Conservation (phyloP, 2,329 filamentous ascomycete genomes). For the Leptographium lundbergii region DNA sequence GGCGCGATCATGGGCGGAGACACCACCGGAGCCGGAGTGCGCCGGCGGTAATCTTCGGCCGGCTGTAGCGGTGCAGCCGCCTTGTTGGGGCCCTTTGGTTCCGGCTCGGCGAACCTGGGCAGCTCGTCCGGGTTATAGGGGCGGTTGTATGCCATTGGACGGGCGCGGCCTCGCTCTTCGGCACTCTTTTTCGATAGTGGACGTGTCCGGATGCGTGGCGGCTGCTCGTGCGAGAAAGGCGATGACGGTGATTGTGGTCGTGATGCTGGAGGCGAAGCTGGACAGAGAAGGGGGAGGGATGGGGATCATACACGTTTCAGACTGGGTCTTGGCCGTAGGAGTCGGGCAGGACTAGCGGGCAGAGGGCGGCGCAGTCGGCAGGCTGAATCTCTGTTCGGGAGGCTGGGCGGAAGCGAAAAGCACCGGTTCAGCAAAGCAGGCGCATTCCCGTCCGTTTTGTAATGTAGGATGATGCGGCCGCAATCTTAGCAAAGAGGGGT, state of each 20-base stretch:
- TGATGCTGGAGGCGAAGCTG: too few species aligned
- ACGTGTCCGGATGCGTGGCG: not conserved
- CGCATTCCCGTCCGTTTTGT: not conserved
- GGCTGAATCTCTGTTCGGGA: not conserved
- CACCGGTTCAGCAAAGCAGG: not conserved
- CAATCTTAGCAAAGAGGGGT: conserved; percentile 1
- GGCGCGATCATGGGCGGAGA: not conserved
- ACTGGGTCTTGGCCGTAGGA: not conserved
- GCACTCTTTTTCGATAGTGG: not conserved
- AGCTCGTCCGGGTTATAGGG: conserved; percentile 90
- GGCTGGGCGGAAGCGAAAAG: not conserved
- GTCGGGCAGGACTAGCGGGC: not conserved
- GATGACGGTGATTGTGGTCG: not conserved
- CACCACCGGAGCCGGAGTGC: not conserved
- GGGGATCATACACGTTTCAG: conserved; percentile 2
- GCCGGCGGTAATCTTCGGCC: conserved; percentile 8
- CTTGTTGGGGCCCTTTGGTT: conserved; percentile 25
- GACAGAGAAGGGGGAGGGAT: not conserved
- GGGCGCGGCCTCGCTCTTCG: not conserved
- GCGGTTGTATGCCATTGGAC: conserved; percentile 80
- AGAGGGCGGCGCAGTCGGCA: not conserved
- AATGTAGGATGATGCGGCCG: not conserved
- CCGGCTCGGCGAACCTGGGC: conserved; percentile 51
- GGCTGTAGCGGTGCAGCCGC: conserved; percentile 9
- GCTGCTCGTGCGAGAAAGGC: not conserved